Base-by-base conservation (phyloP, 2,329 filamentous ascomycete species). In the Cordyceps pruinosa region DNA sequence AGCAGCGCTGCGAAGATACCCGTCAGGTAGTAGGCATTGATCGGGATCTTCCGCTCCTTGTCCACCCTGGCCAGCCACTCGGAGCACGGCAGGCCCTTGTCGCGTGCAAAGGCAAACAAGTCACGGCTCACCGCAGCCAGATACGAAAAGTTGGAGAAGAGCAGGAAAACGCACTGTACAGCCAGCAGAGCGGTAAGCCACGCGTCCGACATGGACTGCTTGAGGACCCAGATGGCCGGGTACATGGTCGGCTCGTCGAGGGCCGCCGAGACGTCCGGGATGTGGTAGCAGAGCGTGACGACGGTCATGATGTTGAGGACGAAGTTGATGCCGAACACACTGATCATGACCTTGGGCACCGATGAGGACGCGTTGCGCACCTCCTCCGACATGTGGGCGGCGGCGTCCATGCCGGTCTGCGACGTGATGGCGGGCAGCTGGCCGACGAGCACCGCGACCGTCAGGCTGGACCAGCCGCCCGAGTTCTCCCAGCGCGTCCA, bases 361-460 rank as follows among this genome's bases (percentile, higher is more conserved):
- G 55, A 58, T 26, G 30, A 41, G 12, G 59, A 51, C 3, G 61
- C 61, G 32, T 62, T 56, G 44, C 58, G 48, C 30, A 62, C 61
- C 37, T 62, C 59, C n/a, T 61, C 61, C 12, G 58, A 42, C 53
- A 62, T 59, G 58, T 61, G 59, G 12, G 48, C 59, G 12, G 49
- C 59, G 21, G 53, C 50, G 35, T 61, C 61, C 15, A 57, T 39
- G 34, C 59, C 61, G 2, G 58, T 47, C 39, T 58, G 57, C 32
- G 58, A 49, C 37, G 34, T 46, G 26, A 60, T 58, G 21, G 54
- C 60, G 19, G 60, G 54, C 9, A 56, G 37, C 49, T 61, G 60
- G 25, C 59, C 60, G 34, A 61, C 52, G 42, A 62, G 48, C 37
- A 62, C 46, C 12, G 60, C 57, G 10, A 61, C 34, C 1, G 46